A percentile compares a stretch with the other conserved stretches of the same genome.
phyloP scores from a whole-genome alignment of 768 basidiomycete species.

The Tephrocybe sp. region DNA sequence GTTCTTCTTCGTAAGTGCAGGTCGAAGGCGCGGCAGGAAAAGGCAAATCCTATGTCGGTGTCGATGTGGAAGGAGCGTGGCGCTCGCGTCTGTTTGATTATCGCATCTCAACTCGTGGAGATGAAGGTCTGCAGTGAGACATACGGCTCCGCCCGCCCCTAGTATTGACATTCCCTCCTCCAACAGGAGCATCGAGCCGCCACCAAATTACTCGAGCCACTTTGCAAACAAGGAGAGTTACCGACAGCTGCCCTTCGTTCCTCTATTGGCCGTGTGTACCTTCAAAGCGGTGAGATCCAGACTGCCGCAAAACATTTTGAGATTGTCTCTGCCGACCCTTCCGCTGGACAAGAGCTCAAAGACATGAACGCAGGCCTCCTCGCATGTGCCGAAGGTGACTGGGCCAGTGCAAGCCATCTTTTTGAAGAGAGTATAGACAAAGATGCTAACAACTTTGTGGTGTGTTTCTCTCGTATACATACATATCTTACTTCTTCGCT shows the following conservation, averaged over 20 bases:
- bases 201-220: conserved; percentile 62
- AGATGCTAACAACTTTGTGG: conserved; percentile 64
- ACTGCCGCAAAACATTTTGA: conserved; percentile 62
- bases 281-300: conserved; percentile 68
- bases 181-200: conserved; percentile 70
- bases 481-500: neutral
- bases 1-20: conserved; percentile 66
- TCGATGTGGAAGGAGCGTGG: conserved; percentile 87
- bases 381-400: conserved; percentile 70
- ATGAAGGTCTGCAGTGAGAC: conserved; percentile 76
- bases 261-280: conserved; percentile 70
- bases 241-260: conserved; percentile 62
- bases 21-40: conserved; percentile 41
- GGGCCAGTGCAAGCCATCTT: conserved; percentile 49
- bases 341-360: conserved; percentile 43
- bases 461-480: conserved; percentile 27
- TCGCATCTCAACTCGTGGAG: conserved; percentile 81
- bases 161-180: neutral
- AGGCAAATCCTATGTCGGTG: conserved; percentile 33
- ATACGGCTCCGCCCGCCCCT: too few species aligned
- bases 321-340: conserved; percentile 42
- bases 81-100: conserved; percentile 70
- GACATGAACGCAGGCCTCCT: conserved; percentile 68
- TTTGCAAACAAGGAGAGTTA: conserved; percentile 45
- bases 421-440: conserved; percentile 44